Evolutionary conservation across 768 basidiomycete genomes (phyloP).

Genomic region (Cystobasidium tubakii): DNA sequence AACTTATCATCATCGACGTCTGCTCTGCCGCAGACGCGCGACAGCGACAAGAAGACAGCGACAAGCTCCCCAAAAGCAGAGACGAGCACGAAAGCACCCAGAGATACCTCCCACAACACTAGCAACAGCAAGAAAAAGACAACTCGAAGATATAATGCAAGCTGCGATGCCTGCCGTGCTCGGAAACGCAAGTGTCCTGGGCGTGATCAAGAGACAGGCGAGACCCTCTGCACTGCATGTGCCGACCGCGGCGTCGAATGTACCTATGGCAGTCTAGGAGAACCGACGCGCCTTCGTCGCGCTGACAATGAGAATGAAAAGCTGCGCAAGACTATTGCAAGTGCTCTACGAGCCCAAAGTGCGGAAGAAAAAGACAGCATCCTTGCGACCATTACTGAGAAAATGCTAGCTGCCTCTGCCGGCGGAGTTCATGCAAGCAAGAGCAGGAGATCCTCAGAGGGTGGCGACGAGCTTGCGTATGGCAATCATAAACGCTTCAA

Average conservation of each 20-base stretch:
- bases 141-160: conserved; percentile 17
- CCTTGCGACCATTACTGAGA: conserved; percentile 7
- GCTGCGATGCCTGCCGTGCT: conserved; percentile 23
- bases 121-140: background rate
- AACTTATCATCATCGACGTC: background rate
- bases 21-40: background rate
- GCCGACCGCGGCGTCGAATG: conserved; percentile 21
- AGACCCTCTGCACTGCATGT: conserved; percentile 3
- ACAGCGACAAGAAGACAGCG: background rate
- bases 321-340: background rate
- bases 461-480: background rate
- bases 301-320: conserved; percentile 25
- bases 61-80: background rate
- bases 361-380: conserved; percentile 9
- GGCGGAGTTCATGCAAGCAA: background rate
- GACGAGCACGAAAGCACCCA: background rate
- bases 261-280: conserved; percentile 17
- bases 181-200: conserved; percentile 22
- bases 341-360: background rate
- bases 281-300: background rate
- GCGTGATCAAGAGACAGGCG: background rate
- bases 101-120: background rate
- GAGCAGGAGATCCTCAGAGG: background rate
- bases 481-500: background rate
- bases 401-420: conserved; percentile 2